These are phyloP conservation scores for Hibiscus syriacus DNA, from an alignment of 345 rosid species.

Conservation along the genomic window DNA sequence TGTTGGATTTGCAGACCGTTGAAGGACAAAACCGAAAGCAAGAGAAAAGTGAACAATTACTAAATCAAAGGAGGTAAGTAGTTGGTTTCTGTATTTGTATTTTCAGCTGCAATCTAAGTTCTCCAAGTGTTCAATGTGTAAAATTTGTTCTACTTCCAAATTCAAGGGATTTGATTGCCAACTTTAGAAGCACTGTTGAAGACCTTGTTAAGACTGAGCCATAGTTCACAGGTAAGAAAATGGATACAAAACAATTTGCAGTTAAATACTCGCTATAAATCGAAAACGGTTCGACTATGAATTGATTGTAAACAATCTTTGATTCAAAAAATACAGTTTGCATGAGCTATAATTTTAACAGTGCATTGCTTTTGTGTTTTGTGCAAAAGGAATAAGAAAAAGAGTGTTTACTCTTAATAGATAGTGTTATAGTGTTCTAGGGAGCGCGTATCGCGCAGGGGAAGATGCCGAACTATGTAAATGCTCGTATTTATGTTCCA, in stretches of 20 bases:
- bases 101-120: constrained; percentile 11
- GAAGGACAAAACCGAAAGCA: constrained; percentile 65
- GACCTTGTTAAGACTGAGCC: constrained; percentile 47
- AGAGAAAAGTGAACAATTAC: constrained; percentile 54
- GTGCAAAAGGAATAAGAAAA: too few species aligned
- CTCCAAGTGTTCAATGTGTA: constrained; percentile 27
- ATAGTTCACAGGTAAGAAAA: constrained; percentile 10
- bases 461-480: too few species aligned
- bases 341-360: background rate
- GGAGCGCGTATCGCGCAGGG: too few species aligned
- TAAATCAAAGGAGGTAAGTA: constrained; percentile 33
- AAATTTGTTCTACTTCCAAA: too few species aligned
- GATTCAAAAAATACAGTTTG: background rate
- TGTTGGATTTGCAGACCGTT: constrained; percentile 44
- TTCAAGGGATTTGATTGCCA: constrained; percentile 66
- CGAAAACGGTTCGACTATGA: background rate
- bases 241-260: background rate
- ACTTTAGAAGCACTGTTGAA: constrained; percentile 57
- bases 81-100: background rate
- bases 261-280: background rate
- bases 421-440: too few species aligned
- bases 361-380: background rate
- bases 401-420: too few species aligned
- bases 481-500: too few species aligned
- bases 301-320: background rate